Evolutionary conservation across 1,139 yeast genomes (phyloP).

Genomic region (Blastobotrys petasosporus): DNA sequence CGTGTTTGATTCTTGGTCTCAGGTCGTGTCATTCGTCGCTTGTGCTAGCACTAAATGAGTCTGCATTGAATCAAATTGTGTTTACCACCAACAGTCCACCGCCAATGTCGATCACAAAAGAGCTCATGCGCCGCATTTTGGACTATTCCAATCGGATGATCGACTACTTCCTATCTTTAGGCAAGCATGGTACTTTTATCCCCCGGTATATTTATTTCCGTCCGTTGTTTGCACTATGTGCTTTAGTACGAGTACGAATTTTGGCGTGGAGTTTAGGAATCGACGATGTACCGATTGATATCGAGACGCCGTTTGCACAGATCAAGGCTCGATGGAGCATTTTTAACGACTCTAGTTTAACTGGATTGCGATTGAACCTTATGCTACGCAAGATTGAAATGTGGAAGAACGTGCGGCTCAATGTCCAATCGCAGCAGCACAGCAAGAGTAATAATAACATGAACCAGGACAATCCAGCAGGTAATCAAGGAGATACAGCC

Average conservation of each 20-base stretch:
- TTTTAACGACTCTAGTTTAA: neutral
- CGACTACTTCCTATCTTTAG: conserved; percentile 1
- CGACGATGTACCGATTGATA: conserved; percentile 16
- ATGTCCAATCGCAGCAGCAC: neutral
- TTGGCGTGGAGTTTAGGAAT: conserved; percentile 18
- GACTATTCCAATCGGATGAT: neutral
- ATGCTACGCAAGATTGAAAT: conserved; percentile 9
- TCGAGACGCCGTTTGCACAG: conserved; percentile 13
- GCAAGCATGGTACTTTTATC: conserved; percentile 21
- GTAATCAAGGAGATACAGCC: too few relatives aligned
- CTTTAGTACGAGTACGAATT: conserved; percentile 20
- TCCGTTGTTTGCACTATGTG: conserved; percentile 49
- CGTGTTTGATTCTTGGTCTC: neutral
- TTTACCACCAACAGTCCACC: conserved; percentile 2
- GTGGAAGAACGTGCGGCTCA: conserved; percentile 6
- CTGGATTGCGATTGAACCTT: conserved; percentile 1
- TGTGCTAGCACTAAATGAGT: neutral
- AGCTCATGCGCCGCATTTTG: conserved; percentile 1
- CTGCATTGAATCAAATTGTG: conserved; percentile 5
- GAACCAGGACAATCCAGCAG: too few relatives aligned
- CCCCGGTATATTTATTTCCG: conserved; percentile 53
- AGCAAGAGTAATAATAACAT: too few relatives aligned
- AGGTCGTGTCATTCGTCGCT: neutral
- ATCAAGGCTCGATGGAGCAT: conserved; percentile 9
- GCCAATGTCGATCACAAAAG: neutral